phyloP scores from a whole-genome alignment of 306 rosid species.

The Gastrolobium villosum region DNA sequence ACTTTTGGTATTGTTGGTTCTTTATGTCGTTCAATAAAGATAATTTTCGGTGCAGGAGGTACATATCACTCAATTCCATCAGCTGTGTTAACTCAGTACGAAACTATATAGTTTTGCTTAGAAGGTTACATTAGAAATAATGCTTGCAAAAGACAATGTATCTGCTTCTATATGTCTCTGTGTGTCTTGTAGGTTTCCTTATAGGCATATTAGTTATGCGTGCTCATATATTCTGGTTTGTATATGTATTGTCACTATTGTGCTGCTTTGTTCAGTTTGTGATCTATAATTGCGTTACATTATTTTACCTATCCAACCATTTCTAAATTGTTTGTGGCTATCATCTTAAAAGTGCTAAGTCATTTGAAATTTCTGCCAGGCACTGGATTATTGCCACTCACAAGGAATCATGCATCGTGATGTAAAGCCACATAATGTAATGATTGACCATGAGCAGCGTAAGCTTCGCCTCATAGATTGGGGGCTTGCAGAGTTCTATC shows the following conservation, averaged over 20 bases:
- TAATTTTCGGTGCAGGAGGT: slow-evolving; percentile 9
- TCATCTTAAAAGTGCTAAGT: slow-evolving; percentile 17
- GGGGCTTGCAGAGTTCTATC: slow-evolving; percentile 72
- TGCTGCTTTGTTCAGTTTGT: slow-evolving; percentile 32
- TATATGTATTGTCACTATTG: slow-evolving; percentile 12
- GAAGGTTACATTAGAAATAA: slow-evolving; percentile 3
- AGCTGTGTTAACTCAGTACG: not conserved
- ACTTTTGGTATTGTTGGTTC: slow-evolving; percentile 3
- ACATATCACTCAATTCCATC: not conserved
- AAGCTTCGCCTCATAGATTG: slow-evolving; percentile 71
- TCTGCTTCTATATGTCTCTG: not conserved
- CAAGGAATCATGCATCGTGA: slow-evolving; percentile 77
- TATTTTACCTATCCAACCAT: slow-evolving; percentile 23
- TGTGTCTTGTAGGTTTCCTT: slow-evolving; percentile 10
- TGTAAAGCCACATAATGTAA: slow-evolving; percentile 73
- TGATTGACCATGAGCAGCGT: slow-evolving; percentile 73
- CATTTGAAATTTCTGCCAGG: slow-evolving; percentile 49
- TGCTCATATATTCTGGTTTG: slow-evolving; percentile 32
- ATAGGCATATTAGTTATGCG: slow-evolving; percentile 24
- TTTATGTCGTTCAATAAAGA: slow-evolving; percentile 25
- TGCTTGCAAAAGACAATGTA: slow-evolving; percentile 8
- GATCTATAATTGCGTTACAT: slow-evolving; percentile 14
- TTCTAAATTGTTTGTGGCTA: slow-evolving; percentile 26
- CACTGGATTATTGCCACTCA: slow-evolving; percentile 70
- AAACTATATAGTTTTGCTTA: slow-evolving; percentile 7